A percentile compares a stretch with the other conserved stretches of the same genome.
These are phyloP conservation scores for Blastomyces parvus DNA, from an alignment of 2,329 filamentous ascomycete genomes.

Conservation along the genomic window DNA sequence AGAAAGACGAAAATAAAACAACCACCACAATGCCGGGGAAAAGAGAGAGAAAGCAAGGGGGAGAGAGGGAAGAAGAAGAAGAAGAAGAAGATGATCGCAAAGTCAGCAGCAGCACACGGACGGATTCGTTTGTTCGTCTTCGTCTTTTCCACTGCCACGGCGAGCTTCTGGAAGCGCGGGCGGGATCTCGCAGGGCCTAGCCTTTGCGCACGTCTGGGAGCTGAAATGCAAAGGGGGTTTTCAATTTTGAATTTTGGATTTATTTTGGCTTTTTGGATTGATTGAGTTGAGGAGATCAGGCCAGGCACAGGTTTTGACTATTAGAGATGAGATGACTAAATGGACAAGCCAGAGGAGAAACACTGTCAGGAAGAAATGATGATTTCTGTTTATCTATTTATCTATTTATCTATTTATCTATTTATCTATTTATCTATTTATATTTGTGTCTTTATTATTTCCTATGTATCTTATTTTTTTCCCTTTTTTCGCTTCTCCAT, in stretches of 20 bases:
- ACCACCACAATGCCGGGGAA: neutral
- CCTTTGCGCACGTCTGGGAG: constrained; percentile 11
- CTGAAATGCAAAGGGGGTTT: constrained; percentile 3
- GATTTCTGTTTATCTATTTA: too few species aligned
- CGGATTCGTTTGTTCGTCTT: too few species aligned
- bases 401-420: too few species aligned
- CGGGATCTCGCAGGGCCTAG: constrained; percentile 15
- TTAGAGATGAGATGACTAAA: too few species aligned
- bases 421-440: too few species aligned
- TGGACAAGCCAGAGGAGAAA: constrained; percentile 1
- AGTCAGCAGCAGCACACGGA: neutral
- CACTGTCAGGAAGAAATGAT: too few species aligned
- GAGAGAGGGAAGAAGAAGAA: neutral
- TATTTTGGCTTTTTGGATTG: too few species aligned
- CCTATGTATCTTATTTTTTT: neutral
- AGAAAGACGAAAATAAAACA: neutral
- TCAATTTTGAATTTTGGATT: too few species aligned
- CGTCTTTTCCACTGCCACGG: too few species aligned
- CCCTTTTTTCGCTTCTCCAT: too few species aligned
- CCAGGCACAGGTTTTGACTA: too few species aligned
- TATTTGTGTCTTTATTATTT: neutral
- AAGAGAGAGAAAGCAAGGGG: neutral
- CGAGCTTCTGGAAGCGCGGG: constrained; percentile 9
- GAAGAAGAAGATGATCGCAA: neutral
- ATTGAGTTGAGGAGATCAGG: neutral